phyloP scores from a whole-genome alignment of 768 basidiomycete species.

The Mycena capillaripes region DNA sequence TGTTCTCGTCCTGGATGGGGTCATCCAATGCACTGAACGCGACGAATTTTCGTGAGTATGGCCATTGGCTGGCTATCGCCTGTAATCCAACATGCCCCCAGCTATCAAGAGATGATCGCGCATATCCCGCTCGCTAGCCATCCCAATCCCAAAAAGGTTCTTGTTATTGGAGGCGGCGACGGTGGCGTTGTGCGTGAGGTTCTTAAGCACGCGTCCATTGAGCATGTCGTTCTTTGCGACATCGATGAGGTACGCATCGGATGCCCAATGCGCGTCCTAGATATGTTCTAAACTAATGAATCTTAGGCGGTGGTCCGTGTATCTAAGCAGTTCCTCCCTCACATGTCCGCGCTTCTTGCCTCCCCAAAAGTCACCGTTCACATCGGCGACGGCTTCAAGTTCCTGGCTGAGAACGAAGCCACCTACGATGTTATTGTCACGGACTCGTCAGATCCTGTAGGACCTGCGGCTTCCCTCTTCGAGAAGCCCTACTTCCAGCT shows the following conservation, averaged over 20 bases:
- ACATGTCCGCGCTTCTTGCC: slow-evolving; percentile 89
- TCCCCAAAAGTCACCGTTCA: slow-evolving; percentile 87
- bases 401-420: slow-evolving; percentile 88
- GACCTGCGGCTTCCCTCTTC: slow-evolving; percentile 94
- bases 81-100: slow-evolving; percentile 47
- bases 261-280: no score
- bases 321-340: slow-evolving; percentile 92
- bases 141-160: slow-evolving; percentile 94
- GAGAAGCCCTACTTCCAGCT: slow-evolving; percentile 98
- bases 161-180: slow-evolving; percentile 98
- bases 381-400: slow-evolving; percentile 98
- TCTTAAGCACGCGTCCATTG: slow-evolving; percentile 91
- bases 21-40: slow-evolving; percentile 96
- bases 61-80: slow-evolving; percentile 7
- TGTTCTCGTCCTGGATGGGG: slow-evolving; percentile 94
- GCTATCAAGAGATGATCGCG: slow-evolving; percentile 99
- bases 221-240: slow-evolving; percentile 95
- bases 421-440: slow-evolving; percentile 99
- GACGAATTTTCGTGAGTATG: slow-evolving; percentile 96
- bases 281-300: not conserved
- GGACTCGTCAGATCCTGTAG: slow-evolving; percentile 98
- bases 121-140: slow-evolving; percentile 97
- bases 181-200: slow-evolving; percentile 98
- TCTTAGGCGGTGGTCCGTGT: slow-evolving; percentile 92
- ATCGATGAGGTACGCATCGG: slow-evolving; percentile 88